These are phyloP conservation scores for Irineochytrium annulatum DNA, from an alignment of 192 early-diverging fungal genomes.

Conservation along the genomic window DNA sequence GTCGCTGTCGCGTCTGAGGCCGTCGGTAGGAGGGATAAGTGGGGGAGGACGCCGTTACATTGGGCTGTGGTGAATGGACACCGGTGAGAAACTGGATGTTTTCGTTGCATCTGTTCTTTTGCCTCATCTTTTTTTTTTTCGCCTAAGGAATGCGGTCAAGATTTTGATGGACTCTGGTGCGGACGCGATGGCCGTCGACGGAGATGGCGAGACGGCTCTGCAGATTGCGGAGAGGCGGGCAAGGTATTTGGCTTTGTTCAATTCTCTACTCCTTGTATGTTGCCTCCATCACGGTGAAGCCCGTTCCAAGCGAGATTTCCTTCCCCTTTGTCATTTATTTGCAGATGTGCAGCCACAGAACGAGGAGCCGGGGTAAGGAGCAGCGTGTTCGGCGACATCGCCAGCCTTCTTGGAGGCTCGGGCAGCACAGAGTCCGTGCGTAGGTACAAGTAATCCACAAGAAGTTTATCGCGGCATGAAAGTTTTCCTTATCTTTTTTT, in stretches of 20 bases:
- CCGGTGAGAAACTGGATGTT: too few species aligned
- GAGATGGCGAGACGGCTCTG: conserved; percentile 18
- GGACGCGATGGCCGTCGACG: conserved; percentile 15
- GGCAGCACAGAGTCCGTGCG: conserved; percentile 27
- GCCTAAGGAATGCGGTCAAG: conserved; percentile 17
- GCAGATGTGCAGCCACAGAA: conserved; percentile 32
- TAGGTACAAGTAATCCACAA: too few species aligned
- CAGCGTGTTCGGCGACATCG: conserved; percentile 40
- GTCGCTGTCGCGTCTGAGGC: background rate
- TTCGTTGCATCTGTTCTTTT: too few species aligned
- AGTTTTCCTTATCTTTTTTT: too few species aligned
- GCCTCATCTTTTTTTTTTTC: too few species aligned
- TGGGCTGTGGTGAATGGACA: conserved; percentile 41
- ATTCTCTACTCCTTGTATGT: too few species aligned
- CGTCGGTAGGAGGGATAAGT: conserved; percentile 8
- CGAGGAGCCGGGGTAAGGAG: conserved; percentile 26
- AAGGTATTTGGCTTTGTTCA: too few species aligned
- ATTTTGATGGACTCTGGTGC: conserved; percentile 20
- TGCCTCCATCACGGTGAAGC: too few species aligned
- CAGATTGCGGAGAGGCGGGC: conserved; percentile 39
- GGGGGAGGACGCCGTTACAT: conserved; percentile 28
- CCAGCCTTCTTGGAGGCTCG: conserved; percentile 33
- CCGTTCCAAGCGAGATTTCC: too few species aligned
- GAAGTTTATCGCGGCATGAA: too few species aligned
- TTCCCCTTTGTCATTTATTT: too few species aligned